Percentiles rank a stretch among this genome's conserved stretches.
These are phyloP conservation scores for Cornus controversa DNA, from an alignment of 148 eudicot genomes.

Conservation along the genomic window DNA sequence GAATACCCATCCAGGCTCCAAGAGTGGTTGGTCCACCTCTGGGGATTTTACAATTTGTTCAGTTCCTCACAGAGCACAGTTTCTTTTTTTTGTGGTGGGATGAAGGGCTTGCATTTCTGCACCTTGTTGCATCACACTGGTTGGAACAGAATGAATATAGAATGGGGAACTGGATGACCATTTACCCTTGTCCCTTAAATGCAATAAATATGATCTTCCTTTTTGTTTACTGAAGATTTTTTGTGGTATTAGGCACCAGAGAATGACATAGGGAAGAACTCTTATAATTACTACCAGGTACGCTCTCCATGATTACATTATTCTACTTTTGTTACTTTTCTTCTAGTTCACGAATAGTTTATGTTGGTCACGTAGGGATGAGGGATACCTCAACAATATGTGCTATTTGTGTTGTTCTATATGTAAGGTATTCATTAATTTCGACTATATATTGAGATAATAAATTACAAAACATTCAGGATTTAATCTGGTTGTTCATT, in stretches of 20 bases:
- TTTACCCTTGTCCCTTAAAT: not conserved
- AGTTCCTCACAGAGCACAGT: not conserved
- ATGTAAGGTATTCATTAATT: not conserved
- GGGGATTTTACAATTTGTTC: not conserved
- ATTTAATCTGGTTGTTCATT: too few relatives aligned
- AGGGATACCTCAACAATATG: not conserved
- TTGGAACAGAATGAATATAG: not conserved
- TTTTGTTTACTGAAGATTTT: slow-evolving; percentile 12
- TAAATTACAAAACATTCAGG: too few relatives aligned
- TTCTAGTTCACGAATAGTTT: not conserved
- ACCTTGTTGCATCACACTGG: not conserved
- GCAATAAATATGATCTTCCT: slow-evolving; percentile 4
- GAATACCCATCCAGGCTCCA: not conserved
- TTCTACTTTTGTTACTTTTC: not conserved
- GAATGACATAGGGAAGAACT: slow-evolving; percentile 94
- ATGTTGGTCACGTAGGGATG: not conserved
- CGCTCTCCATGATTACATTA: slow-evolving; percentile 7
- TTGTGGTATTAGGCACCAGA: slow-evolving; percentile 68
- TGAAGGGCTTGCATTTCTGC: not conserved
- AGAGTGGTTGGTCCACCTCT: slow-evolving; percentile 1
- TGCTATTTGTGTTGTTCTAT: not conserved
- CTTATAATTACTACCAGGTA: slow-evolving; percentile 91
- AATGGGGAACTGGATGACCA: not conserved
- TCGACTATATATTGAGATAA: not conserved
- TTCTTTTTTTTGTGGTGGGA: slow-evolving; percentile 7